Evolutionary conservation across 1,284 basidiomycete genomes (phyloP).

Genomic region (Ganoderma lucidum): DNA sequence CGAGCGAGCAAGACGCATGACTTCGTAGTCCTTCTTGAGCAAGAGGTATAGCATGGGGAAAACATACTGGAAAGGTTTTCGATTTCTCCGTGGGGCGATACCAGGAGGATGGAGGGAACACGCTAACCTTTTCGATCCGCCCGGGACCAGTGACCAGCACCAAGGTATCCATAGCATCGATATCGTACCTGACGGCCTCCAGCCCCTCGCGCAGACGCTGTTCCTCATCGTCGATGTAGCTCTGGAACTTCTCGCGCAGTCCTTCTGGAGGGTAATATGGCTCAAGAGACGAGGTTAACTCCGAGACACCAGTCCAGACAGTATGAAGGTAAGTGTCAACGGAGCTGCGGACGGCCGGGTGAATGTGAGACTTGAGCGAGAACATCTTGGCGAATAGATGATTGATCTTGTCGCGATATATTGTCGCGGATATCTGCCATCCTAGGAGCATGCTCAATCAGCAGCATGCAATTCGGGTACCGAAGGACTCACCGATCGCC

Average conservation of each 20-base stretch:
- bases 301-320: slow-evolving; percentile 24
- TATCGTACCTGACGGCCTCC: slow-evolving; percentile 30
- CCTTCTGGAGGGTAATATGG: slow-evolving; percentile 9
- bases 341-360: slow-evolving; percentile 10
- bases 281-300: slow-evolving; percentile 17
- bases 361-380: slow-evolving; percentile 24
- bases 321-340: slow-evolving; percentile 36
- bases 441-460: too few relatives aligned
- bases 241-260: slow-evolving; percentile 30
- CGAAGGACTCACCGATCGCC: slow-evolving; percentile 46
- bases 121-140: slow-evolving; percentile 35
- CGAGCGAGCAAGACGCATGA: slow-evolving; percentile 27
- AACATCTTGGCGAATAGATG: slow-evolving; percentile 38
- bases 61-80: slow-evolving; percentile 41
- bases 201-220: slow-evolving; percentile 31
- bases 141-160: slow-evolving; percentile 1
- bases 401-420: slow-evolving; percentile 35
- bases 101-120: too few relatives aligned
- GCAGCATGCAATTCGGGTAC: too few relatives aligned
- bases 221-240: slow-evolving; percentile 36
- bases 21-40: slow-evolving; percentile 30
- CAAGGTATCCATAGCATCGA: slow-evolving; percentile 21
- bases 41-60: slow-evolving; percentile 34
- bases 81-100: not conserved
- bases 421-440: slow-evolving; percentile 12